Evolutionary conservation across 2,329 filamentous ascomycete species (phyloP), one percentile per base, ranked within the genome.

Genomic region (Ascochyta fabae): DNA sequence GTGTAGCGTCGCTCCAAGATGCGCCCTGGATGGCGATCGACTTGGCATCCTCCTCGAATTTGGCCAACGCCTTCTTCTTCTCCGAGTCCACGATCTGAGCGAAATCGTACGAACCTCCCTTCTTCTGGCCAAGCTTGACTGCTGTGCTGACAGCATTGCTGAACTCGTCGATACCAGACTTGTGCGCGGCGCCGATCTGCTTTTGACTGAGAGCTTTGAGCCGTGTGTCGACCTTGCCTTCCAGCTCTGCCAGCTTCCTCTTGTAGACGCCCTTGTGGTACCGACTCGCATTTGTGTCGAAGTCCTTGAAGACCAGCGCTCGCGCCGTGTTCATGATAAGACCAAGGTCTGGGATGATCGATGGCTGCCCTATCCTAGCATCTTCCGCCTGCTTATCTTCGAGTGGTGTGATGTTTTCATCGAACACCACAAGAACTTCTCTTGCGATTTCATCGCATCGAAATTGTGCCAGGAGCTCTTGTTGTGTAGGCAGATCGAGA

Each of bases 261-360:
- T 86, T 83, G 75, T 95, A 99, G 15, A 99, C 95, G 16, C 89
- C 92, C 79, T 98, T 98, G 81, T 98, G 95, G 74, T 99, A 99
- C 60, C 95, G 85, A 73, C 93, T 93, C 1, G 95, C 95, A 73
- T 96, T 92, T 0, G 84, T 85, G 73, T 96, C 92, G 68, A 99
- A 99, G n/a, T 86, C 86, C 67, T 88, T 89, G 57, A 97, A 80
- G 29, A 89, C 88, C 66, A 88, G 88, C 40, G 82, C 79, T 36
- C 96, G 86, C 6, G 93, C 88, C 29, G 80, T 78, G 50, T 86
- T 88, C 79, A 96, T 94, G 0, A 84, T 85, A 12, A 80, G 76
- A 38, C 95, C 95, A 6, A 99, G 82, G 35, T 90, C 87, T 0
- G 86, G 78, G 23, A 99, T 81, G 6, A 97, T 86, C 16, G 85